Evolutionary conservation across 352 stramenopile genomes (phyloP), one percentile per base, ranked within the genome.

Genomic region (Phytophthora pistaciae): DNA sequence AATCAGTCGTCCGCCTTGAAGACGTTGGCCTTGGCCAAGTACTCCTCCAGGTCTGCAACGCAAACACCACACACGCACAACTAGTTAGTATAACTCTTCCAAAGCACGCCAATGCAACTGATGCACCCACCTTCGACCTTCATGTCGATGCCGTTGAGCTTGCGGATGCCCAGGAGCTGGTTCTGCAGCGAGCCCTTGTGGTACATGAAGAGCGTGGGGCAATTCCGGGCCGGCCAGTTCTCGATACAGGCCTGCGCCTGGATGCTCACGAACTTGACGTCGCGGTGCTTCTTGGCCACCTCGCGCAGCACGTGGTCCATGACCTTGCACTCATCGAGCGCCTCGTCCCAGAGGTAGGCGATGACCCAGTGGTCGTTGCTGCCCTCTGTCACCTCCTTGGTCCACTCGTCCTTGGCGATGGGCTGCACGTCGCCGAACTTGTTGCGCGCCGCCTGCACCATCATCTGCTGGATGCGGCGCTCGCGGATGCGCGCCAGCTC

Each of bases 211-310:
- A 98, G 80, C 52, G 93, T 98, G 29, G 94, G 94, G 70, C 96
- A 93, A 81, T 98, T 98, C 55, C 83, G 76, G 33, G 90, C 63
- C 27, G 94, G 94, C 93, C 92, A 98, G 75, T 98, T 98, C 75
- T 98, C 92, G 53, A 98, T 93, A 29, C 89, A 95, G 8, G 91
- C 84, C 61, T 94, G 90, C 31, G 89, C 92, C 62, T 96, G 90
- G 67, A 98, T 98, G 70, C 91, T 96, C 61, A 98, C 90, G 61
- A 98, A 98, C 77, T 98, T 98, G 64, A 98, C 82, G 63, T 97
- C 91, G 60, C 85, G 86, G 72, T 98, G 92, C 60, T 89, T 91
- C 67, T 85, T 86, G 21, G 91, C 92, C 20, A 98, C 82, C 18
- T 79, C 81, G 8, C 88, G 84, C 16, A 98, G 82, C 27, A 95